phyloP scores from a whole-genome alignment of 805 yeast species.

The Wickerhamia fluorescens region DNA sequence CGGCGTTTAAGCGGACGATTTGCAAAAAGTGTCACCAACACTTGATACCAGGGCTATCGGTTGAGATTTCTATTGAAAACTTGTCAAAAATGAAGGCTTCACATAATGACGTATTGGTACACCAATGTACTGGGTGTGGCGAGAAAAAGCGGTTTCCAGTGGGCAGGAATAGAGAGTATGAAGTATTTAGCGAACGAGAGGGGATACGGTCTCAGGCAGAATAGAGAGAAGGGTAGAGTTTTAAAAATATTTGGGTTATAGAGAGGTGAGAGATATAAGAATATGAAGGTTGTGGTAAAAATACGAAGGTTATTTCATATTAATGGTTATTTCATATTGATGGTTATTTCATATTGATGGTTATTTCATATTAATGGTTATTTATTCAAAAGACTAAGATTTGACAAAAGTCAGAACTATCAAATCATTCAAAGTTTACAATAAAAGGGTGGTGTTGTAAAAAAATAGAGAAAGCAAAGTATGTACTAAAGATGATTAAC shows the following conservation, averaged over 20 bases:
- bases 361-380: too few species aligned
- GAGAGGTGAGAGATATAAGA: neutral
- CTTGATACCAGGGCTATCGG: conserved; percentile 42
- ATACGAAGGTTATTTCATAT: too few species aligned
- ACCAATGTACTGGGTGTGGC: conserved; percentile 49
- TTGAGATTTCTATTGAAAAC: conserved; percentile 35
- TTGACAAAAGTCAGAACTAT: too few species aligned
- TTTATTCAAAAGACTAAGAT: too few species aligned
- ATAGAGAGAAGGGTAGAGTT: neutral
- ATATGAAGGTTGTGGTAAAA: neutral
- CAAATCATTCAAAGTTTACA: too few species aligned
- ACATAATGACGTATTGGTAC: conserved; percentile 41
- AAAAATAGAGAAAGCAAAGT: too few species aligned
- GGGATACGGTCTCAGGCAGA: conserved; percentile 10
- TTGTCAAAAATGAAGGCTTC: conserved; percentile 22
- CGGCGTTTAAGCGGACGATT: conserved; percentile 55
- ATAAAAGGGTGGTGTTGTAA: too few species aligned
- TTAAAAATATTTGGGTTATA: too few species aligned
- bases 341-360: too few species aligned
- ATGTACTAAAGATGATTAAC: too few species aligned
- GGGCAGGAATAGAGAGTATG: conserved; percentile 47
- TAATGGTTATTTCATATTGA: too few species aligned
- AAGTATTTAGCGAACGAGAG: conserved; percentile 38
- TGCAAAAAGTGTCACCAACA: conserved; percentile 62
- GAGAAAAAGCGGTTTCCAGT: conserved; percentile 50